Base-by-base conservation (phyloP, 2,329 filamentous ascomycete genomes). In the Pyrenochaeta sp. region DNA sequence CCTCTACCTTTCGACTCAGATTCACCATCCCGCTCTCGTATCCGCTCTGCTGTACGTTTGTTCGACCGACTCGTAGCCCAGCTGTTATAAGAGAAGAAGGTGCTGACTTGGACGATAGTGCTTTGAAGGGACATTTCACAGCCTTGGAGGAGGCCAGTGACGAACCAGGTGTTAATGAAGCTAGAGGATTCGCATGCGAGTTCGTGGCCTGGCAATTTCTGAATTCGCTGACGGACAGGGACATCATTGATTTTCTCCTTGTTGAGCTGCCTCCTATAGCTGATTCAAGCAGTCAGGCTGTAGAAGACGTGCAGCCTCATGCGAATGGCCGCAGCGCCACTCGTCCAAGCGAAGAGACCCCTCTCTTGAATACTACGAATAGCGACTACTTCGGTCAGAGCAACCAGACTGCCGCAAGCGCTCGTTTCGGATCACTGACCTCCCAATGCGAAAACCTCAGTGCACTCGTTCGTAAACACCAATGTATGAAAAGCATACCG, bases 171-270 rank as follows among this genome's bases (percentile, higher is more conserved):
- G 77, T 93, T 29, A 85, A 87, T 51, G 84, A 89, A 51, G 85
- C 89, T 12, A 83, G 90, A 48, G 89, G 88, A 17, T 85, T 86
- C 68, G 90, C 89, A 23, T 93, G 90, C 68, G 90, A 94, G 77
- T 90, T 92, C 56, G 89, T 92, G 12, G 90, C 90, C 32, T 92
- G 90, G 88, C 85, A 90, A 33, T 91, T 92, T 63, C 79, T 93
- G 31, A 86, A 86, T 14, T 86, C 86, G 49, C 78, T 92, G 29
- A 88, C 87, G 1, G 89, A 92, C 68, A 80, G 86, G 20, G 90
- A 93, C 65, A 87, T 87, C 7, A 87, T 94, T 21, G 86, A 91
- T 49, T 90, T 83, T 65, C 89, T 91, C 49, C 83, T 92, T 30
- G 88, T 88, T 61, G 90, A 93, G 71, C 84, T 93, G 39, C 87